These are phyloP conservation scores for Dryas integrifolia DNA, from an alignment of 331 rosid species.

Conservation along the genomic window DNA sequence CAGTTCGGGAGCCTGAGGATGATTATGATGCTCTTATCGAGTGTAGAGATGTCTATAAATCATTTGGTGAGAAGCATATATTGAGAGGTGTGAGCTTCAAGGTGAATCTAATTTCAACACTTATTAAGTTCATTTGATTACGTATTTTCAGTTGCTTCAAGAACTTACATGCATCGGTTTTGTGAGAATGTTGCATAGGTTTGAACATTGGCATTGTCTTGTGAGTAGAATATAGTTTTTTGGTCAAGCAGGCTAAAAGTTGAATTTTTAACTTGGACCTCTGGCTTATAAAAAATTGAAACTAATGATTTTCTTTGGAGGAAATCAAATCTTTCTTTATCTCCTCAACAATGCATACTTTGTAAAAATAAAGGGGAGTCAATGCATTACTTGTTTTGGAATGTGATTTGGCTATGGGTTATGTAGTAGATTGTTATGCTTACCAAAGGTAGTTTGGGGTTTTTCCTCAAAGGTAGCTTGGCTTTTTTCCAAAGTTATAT, in stretches of 20 bases:
- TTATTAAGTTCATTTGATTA: slow-evolving; percentile 5
- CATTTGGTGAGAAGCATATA: slow-evolving; percentile 92
- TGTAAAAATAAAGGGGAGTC: background rate
- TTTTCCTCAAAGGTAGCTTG: background rate
- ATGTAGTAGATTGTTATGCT: background rate
- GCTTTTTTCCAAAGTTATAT: background rate
- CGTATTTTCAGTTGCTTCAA: background rate
- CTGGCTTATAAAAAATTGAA: background rate
- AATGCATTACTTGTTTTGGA: background rate
- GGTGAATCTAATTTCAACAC: slow-evolving; percentile 46
- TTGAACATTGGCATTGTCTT: background rate
- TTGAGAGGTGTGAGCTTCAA: slow-evolving; percentile 96
- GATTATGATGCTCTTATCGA: slow-evolving; percentile 90
- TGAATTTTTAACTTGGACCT: background rate
- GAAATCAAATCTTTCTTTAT: background rate
- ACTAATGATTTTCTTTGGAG: background rate
- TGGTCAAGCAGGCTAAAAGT: background rate
- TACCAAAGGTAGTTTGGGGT: background rate
- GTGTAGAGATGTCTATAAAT: slow-evolving; percentile 80
- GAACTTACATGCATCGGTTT: background rate
- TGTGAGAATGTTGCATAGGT: background rate
- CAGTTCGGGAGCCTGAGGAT: slow-evolving; percentile 41
- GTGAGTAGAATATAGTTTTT: background rate
- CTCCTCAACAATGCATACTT: background rate
- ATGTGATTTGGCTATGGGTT: background rate